Percentiles rank a stretch among this genome's conserved stretches.
These are phyloP conservation scores for Cryphonectria parasitica DNA, from an alignment of 2,329 filamentous ascomycete species.

Conservation along the genomic window DNA sequence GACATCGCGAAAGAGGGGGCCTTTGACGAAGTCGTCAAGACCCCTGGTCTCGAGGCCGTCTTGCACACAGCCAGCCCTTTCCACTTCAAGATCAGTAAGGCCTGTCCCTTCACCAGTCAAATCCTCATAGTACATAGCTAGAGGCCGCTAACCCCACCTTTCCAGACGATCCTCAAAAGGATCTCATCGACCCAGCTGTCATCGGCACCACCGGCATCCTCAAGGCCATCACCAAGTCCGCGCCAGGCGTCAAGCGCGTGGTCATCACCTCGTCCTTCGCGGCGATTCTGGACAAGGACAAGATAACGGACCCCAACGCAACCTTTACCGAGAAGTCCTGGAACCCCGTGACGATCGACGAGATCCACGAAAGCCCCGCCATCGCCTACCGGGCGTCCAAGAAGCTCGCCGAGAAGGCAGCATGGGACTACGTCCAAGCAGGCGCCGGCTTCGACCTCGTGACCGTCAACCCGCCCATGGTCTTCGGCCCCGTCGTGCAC, in stretches of 20 bases:
- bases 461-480: constrained; percentile 59
- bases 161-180: constrained; percentile 51
- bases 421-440: constrained; percentile 55
- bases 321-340: constrained; percentile 54
- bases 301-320: constrained; percentile 43
- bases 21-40: constrained; percentile 67
- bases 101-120: not conserved
- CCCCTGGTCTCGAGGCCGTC: constrained; percentile 56
- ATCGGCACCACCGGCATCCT: constrained; percentile 70
- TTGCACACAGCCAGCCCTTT: constrained; percentile 66
- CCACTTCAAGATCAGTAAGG: constrained; percentile 53
- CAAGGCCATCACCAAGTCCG: constrained; percentile 65
- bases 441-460: constrained; percentile 54
- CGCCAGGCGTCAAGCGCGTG: constrained; percentile 69
- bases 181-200: constrained; percentile 62
- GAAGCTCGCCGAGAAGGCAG: constrained; percentile 55
- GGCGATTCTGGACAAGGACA: constrained; percentile 49
- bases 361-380: constrained; percentile 44
- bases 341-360: constrained; percentile 56
- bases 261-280: constrained; percentile 64
- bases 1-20: constrained; percentile 76
- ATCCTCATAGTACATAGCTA: not conserved
- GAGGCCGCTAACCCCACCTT: not conserved
- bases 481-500: constrained; percentile 57
- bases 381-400: constrained; percentile 59